Conservation (phyloP, 179 eudicot species). For the Beta lomatogona region DNA sequence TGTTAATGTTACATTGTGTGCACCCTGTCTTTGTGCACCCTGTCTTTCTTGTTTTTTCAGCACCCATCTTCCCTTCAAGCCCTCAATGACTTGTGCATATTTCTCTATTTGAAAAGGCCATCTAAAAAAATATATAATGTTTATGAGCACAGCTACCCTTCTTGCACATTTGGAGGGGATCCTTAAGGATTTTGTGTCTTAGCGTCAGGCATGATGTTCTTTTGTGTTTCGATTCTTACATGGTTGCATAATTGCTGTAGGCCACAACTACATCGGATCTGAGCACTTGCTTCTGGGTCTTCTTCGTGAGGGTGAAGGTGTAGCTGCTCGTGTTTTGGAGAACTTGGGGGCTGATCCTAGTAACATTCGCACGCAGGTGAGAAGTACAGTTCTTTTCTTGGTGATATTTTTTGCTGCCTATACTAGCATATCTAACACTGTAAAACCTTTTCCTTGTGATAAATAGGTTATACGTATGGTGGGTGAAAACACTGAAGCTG, state of each 20-base stretch:
- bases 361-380: conserved; percentile 82
- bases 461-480: conserved; percentile 84
- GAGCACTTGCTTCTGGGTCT: conserved; percentile 92
- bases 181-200: not conserved
- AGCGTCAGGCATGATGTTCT: not conserved
- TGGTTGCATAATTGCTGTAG: conserved; percentile 35
- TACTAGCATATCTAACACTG: not conserved
- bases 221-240: conserved; percentile 4
- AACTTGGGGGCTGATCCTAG: conserved; percentile 89
- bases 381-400: not conserved
- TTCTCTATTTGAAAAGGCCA: too few species aligned
- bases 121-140: not conserved
- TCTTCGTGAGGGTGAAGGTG: conserved; percentile 97
- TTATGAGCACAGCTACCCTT: not conserved
- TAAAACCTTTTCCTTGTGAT: not conserved
- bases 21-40: conserved; percentile 6
- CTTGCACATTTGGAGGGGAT: not conserved
- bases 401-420: not conserved
- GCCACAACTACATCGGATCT: conserved; percentile 91
- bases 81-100: not conserved
- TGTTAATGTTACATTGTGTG: not conserved
- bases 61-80: not conserved
- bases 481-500: conserved; percentile 83
- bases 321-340: conserved; percentile 94
- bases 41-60: not conserved